Percentiles rank a stretch among this genome's conserved stretches.
phyloP scores from a whole-genome alignment of 257 asterid genomes.

The Fraxinus excelsior region DNA sequence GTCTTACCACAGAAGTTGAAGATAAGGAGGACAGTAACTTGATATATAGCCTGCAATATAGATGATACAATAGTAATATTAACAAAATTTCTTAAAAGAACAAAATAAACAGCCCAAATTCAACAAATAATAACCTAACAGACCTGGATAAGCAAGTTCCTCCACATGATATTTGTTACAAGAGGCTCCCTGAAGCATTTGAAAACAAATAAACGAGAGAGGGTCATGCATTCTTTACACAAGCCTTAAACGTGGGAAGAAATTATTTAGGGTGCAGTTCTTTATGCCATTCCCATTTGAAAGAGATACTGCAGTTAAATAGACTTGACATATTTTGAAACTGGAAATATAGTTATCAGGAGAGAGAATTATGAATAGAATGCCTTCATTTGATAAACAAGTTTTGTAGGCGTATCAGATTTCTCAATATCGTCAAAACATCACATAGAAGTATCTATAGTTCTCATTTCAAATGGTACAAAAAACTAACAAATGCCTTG shows the following conservation, averaged over 20 bases:
- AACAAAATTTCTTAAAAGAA: conserved; percentile 7
- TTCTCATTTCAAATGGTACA: background rate
- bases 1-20: conserved; percentile 66
- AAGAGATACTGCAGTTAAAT: background rate
- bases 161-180: conserved; percentile 95
- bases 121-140: conserved; percentile 9
- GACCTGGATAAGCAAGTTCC: conserved; percentile 90
- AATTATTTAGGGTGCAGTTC: background rate
- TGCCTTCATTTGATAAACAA: no score
- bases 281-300: background rate
- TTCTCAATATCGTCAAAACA: background rate
- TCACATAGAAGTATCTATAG: background rate
- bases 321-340: background rate
- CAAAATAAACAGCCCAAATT: conserved; percentile 9
- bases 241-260: conserved; percentile 7
- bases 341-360: background rate
- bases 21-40: conserved; percentile 70
- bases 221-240: conserved; percentile 9
- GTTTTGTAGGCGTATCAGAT: no score
- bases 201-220: conserved; percentile 17
- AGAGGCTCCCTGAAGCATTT: conserved; percentile 74
- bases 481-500: background rate
- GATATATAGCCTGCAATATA: conserved; percentile 69
- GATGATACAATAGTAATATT: background rate
- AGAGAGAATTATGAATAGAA: background rate